Conservation (phyloP, 75 land plant species). For the Sequoia sempervirens region DNA sequence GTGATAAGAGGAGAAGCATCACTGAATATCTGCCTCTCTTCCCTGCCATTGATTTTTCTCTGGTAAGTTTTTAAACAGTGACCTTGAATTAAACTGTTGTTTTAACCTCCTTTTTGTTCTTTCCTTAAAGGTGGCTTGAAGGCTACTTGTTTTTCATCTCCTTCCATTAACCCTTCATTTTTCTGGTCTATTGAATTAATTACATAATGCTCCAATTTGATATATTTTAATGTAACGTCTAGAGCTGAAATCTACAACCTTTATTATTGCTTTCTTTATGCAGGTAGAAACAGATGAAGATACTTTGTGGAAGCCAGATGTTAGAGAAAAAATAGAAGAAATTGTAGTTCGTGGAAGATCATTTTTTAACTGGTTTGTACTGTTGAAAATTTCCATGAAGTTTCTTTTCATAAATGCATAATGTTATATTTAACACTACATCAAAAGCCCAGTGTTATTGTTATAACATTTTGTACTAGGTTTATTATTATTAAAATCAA, state of each 20-base stretch:
- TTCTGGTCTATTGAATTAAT: neutral
- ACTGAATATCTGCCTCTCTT: constrained; percentile 58
- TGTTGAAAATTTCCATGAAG: neutral
- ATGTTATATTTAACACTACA: neutral
- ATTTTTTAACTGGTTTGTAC: constrained; percentile 66
- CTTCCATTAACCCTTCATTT: neutral
- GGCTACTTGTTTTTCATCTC: neutral
- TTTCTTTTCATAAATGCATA: neutral
- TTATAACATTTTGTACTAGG: neutral
- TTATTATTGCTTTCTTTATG: neutral
- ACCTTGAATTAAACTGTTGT: neutral
- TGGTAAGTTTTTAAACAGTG: constrained; percentile 32
- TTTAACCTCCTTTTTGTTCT: neutral
- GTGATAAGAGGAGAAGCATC: constrained; percentile 76
- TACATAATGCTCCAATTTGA: neutral
- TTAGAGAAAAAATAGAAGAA: constrained; percentile 65
- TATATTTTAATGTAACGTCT: neutral
- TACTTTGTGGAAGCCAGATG: constrained; percentile 56
- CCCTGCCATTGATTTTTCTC: constrained; percentile 87
- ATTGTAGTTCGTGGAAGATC: constrained; percentile 59
- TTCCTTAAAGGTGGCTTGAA: neutral
- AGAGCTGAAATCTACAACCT: constrained; percentile 2
- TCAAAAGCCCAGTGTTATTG: neutral
- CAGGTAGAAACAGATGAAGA: constrained; percentile 92
- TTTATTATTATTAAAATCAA: neutral